These are phyloP conservation scores for Phytophthora fragariae DNA, from an alignment of 352 stramenopile genomes.

Conservation along the genomic window DNA sequence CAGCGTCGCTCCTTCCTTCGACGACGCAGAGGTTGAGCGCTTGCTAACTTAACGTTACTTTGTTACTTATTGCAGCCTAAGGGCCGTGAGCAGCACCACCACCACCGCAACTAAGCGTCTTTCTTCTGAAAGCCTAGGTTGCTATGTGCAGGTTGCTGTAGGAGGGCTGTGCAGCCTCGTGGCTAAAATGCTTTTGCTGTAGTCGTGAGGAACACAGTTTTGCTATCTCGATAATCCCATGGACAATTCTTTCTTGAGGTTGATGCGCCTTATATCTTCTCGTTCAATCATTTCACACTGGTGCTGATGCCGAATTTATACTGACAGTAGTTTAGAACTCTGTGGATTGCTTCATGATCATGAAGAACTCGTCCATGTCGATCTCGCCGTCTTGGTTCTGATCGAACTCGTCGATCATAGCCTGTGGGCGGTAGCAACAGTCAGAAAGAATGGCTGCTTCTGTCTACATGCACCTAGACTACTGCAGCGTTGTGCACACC, in stretches of 20 bases:
- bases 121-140: slow-evolving; percentile 27
- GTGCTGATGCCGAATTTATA: not conserved
- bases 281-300: not conserved
- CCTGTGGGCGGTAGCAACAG: slow-evolving; percentile 42
- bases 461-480: not conserved
- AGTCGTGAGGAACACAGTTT: slow-evolving; percentile 20
- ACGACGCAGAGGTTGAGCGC: slow-evolving; percentile 51
- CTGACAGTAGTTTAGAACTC: slow-evolving; percentile 52
- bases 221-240: slow-evolving; percentile 50
- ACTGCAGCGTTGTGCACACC: not conserved
- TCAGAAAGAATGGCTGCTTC: not conserved
- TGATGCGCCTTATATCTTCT: slow-evolving; percentile 9
- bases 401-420: slow-evolving; percentile 97
- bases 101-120: slow-evolving; percentile 81
- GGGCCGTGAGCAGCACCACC: slow-evolving; percentile 72
- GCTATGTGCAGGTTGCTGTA: slow-evolving; percentile 26
- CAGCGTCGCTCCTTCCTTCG: slow-evolving; percentile 33
- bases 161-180: slow-evolving; percentile 22
- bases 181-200: slow-evolving; percentile 9
- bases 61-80: slow-evolving; percentile 54
- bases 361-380: slow-evolving; percentile 90
- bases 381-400: slow-evolving; percentile 94
- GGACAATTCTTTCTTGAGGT: slow-evolving; percentile 34
- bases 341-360: slow-evolving; percentile 89
- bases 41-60: slow-evolving; percentile 23